Base-by-base conservation (phyloP, 2,329 filamentous ascomycete genomes). In the Fusarium hainanense region DNA sequence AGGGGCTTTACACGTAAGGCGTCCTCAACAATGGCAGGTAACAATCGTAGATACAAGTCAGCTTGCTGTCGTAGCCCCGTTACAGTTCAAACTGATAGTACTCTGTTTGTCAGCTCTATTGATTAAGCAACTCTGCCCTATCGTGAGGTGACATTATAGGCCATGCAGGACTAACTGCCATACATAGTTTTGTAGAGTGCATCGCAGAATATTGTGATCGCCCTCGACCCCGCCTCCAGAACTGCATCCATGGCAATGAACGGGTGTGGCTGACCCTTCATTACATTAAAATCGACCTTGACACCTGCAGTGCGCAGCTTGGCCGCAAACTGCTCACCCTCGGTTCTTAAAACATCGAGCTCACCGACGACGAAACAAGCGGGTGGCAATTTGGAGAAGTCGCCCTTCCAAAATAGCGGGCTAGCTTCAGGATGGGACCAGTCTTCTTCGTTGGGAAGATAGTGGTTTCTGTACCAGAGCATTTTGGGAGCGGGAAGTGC, bases 171-270 rank as follows among this genome's bases (percentile, higher is more conserved):
- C 6, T 37, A 37, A 12, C 3, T 37, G 10, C 18, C 27, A 12
- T 66, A 66, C 61, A 66, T 48, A 1, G 54, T 30, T 11, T 25
- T 54, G 1, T 66, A 54, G 9, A 66, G 13, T 27, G 61, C 43
- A 7, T 66, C 47, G 1, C 61, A 66, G 13, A 66, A 66, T 2
- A 66, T 6, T 0, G 54, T 37, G 2, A 66, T 66, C 0, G 61
- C 61, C 21, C 21, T 54, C 3, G 63, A 54, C 1, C 63, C 63
- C 28, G 61, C 61, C 12, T 66, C 54, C 1, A 66, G 27, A 2
- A 60, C 63, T 0, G 61, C 61, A 30, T 60, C 61, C 61, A 66
- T 66, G 4, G 63, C 61, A n/a, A 66, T 66, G 0, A 66, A 66
- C 0, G 61, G 61, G n/a, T 66, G 63, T 4, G 63, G 63, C 1